Evolutionary conservation across 2,329 filamentous ascomycete species (phyloP).

Genomic region (Epichloe festucae): DNA sequence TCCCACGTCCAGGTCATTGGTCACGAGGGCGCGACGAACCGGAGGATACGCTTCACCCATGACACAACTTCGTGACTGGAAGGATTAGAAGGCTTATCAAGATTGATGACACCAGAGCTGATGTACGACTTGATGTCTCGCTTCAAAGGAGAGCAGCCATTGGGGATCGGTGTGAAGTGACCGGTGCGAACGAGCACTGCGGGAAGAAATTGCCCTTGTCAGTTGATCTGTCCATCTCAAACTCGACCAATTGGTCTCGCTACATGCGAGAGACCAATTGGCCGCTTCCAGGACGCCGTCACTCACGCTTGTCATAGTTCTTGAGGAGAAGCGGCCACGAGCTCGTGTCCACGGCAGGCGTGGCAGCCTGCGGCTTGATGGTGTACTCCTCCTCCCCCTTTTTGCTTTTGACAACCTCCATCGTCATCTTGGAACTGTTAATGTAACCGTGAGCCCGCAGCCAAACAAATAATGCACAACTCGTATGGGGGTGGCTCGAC

Average conservation of each 20-base stretch:
- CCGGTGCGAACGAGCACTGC: constrained; percentile 82
- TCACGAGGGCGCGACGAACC: constrained; percentile 36
- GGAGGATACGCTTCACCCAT: constrained; percentile 96
- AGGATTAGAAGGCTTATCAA: constrained; percentile 76
- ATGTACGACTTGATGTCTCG: constrained; percentile 96
- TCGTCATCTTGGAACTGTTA: constrained; percentile 24
- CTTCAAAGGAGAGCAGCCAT: constrained; percentile 80
- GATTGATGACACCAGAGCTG: constrained; percentile 94
- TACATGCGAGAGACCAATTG: not conserved
- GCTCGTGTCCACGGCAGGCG: constrained; percentile 71
- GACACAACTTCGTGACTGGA: constrained; percentile 98
- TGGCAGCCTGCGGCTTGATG: constrained; percentile 83
- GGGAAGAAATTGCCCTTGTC: not conserved
- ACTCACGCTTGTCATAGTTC: constrained; percentile 85
- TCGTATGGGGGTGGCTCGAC: constrained; percentile 10
- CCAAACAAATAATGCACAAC: constrained; percentile 6
- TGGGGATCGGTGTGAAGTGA: constrained; percentile 93
- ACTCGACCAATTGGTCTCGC: not conserved
- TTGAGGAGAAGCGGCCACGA: constrained; percentile 89
- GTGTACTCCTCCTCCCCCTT: constrained; percentile 56
- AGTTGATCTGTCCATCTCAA: constrained; percentile 2
- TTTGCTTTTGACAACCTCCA: constrained; percentile 29
- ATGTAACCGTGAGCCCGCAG: constrained; percentile 8
- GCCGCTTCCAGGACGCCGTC: constrained; percentile 3
- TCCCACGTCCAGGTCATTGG: not conserved